Evolutionary conservation across 2,329 filamentous ascomycete genomes (phyloP).

Genomic region (Penicillium thymicola): DNA sequence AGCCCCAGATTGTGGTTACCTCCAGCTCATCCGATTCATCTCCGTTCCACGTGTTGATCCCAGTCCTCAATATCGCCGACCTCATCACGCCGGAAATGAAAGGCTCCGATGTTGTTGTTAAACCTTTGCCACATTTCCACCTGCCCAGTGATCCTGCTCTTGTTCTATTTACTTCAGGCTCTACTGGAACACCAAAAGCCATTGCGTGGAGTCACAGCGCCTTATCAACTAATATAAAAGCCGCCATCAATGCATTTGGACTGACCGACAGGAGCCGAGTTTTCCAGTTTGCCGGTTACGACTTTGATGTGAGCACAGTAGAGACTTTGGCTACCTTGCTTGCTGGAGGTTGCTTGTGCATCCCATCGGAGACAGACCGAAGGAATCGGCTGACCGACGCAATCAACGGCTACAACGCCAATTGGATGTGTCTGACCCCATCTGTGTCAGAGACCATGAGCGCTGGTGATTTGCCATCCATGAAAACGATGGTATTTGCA

Average conservation of each 20-base stretch:
- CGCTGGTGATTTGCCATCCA: background rate
- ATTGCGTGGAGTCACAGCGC: background rate
- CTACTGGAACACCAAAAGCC: background rate
- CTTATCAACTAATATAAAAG: background rate
- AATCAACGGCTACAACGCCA: background rate
- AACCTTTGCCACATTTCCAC: background rate
- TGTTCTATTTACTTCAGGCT: background rate
- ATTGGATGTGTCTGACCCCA: background rate
- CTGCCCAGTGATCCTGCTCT: background rate
- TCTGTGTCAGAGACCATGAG: background rate
- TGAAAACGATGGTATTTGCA: background rate
- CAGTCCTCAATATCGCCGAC: background rate
- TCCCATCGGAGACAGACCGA: background rate
- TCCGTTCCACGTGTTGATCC: background rate
- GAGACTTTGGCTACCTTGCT: background rate
- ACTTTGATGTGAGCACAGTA: background rate
- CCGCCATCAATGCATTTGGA: background rate
- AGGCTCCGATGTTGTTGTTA: background rate
- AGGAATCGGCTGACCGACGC: background rate
- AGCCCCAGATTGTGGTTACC: background rate
- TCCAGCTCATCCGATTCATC: background rate
- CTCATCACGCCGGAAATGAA: background rate
- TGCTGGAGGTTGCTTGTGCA: background rate
- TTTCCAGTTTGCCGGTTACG: background rate
- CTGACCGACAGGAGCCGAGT: background rate